Conservation (phyloP, 306 rosid species). For the Malus asiatica region DNA sequence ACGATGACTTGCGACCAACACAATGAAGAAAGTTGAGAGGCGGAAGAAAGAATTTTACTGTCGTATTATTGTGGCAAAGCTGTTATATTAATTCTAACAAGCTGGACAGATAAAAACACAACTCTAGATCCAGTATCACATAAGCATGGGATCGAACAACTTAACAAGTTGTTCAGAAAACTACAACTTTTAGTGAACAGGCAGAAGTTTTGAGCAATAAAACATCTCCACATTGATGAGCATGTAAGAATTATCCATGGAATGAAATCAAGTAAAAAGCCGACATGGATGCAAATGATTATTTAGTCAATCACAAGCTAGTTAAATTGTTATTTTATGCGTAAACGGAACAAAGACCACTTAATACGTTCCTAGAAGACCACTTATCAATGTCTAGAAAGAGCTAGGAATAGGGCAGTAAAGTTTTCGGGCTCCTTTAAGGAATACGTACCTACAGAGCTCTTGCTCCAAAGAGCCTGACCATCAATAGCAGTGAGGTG, state of each 20-base stretch:
- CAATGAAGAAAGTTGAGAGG: neutral
- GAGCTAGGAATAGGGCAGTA: slow-evolving; percentile 11
- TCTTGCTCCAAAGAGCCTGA: slow-evolving; percentile 70
- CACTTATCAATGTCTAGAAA: neutral
- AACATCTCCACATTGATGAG: neutral
- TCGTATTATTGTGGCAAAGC: neutral
- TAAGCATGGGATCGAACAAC: neutral
- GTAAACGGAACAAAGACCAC: neutral
- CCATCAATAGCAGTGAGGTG: slow-evolving; percentile 54
- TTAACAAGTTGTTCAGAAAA: neutral
- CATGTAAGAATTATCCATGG: neutral
- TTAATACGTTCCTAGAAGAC: neutral
- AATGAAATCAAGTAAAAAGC: neutral
- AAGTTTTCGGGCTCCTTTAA: neutral
- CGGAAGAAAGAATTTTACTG: neutral
- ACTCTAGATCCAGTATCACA: neutral
- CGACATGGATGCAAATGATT: neutral
- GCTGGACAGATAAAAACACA: neutral
- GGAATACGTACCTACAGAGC: slow-evolving; percentile 39
- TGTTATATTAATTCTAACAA: neutral
- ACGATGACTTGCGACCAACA: neutral
- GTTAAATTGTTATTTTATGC: neutral
- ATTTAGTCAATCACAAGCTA: neutral
- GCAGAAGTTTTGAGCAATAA: neutral
- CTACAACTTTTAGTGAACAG: neutral